These are phyloP conservation scores for Fraxinus platypoda DNA, from an alignment of 305 asterid species.

Conservation along the genomic window DNA sequence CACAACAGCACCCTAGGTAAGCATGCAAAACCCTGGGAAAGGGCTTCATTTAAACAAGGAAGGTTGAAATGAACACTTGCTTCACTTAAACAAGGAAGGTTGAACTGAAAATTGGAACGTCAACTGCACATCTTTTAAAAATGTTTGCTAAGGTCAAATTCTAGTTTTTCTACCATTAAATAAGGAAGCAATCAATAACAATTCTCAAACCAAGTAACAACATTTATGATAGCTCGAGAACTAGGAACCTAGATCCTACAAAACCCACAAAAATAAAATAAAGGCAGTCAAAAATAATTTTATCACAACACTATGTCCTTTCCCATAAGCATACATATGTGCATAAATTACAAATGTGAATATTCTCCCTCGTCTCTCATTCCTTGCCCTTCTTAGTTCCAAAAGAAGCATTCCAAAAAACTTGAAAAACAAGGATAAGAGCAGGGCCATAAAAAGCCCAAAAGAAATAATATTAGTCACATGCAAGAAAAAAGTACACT, in stretches of 20 bases:
- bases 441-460: slow-evolving; percentile 7
- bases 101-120: not conserved
- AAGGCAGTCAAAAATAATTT: not conserved
- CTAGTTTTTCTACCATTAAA: not conserved
- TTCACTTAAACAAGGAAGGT: not conserved
- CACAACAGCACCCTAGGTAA: not conserved
- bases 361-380: not conserved
- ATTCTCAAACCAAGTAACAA: not conserved
- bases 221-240: not conserved
- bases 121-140: not conserved
- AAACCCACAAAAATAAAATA: not conserved
- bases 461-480: not conserved
- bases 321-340: not conserved
- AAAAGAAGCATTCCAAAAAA: slow-evolving; percentile 1
- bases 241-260: not conserved
- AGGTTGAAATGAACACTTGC: not conserved
- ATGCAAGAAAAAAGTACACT: slow-evolving; percentile 2
- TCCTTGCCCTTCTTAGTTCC: slow-evolving; percentile 7
- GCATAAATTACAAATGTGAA: not conserved
- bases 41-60: not conserved
- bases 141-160: not conserved
- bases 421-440: slow-evolving; percentile 12
- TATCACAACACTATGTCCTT: not conserved
- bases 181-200: not conserved
- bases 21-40: not conserved